Base-by-base conservation (phyloP, 495 filamentous ascomycete genomes). In the Glutinoglossum americanum region DNA sequence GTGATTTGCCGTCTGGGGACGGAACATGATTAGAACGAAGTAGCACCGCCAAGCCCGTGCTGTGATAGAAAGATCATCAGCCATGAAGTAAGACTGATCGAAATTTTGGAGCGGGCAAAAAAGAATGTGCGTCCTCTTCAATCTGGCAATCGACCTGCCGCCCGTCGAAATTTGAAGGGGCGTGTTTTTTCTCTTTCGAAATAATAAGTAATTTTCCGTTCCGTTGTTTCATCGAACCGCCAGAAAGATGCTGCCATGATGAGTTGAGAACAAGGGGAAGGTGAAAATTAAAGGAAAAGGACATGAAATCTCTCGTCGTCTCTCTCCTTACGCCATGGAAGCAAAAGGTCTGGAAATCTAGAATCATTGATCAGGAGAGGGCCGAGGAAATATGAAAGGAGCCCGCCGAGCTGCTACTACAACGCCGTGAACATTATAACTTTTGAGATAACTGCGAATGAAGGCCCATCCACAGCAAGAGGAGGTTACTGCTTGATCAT, bases 331-430 rank as follows among this genome's bases (percentile, higher is more conserved):
- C 49, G 49, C 49, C 49, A 53, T 53, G 23, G 49, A 53, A 53
- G 49, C 49, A 53, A 53, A 45, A 53, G 49, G 49, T 53, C 28
- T 53, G 11, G 49, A 53, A 53, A 53, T 53, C 49, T 53, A 53
- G 26, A 27, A 53, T 30, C 49, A 13, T 28, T 32, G 17, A 53
- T 27, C 26, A 53, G 23, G 49, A 45, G 41, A 21, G 41, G 41
- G 21, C 28, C 25, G 26, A 27, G 23, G 49, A 53, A 53, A 27
- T 28, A 25, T 30, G 49, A 53, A 53, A 53, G 5, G 17, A 53
- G 49, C 49, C 49, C 23, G 26, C 49, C 49, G n/a, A 53, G 49
- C 25, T 15, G 28, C 28, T 53, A 25, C 49, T 53, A 53, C 28
- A 27, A 32, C 49, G 49, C 49, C 49, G 49, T 15, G 8, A 32